Evolutionary conservation across 805 yeast species (phyloP), one percentile per base, ranked within the genome.

Genomic region (Cephaloascus fragrans): DNA sequence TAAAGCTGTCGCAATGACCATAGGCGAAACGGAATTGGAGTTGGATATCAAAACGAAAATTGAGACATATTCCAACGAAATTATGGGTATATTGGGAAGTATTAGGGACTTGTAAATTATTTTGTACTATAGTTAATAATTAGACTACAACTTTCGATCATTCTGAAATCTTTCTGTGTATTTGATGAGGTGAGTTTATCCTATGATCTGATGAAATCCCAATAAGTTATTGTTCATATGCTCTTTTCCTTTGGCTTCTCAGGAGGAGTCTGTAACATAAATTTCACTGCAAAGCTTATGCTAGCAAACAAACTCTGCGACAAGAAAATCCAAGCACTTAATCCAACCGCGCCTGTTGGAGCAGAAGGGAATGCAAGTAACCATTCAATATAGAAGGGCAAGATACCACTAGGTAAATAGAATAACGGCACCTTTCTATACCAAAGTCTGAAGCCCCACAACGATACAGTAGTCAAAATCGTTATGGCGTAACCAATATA

Each of bases 311-410:
- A 67, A 26, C 41, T 46, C 44, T 59, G 61, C 10, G 56, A 52
- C 4, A 69, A 59, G 47, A 66, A 72, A 56, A 73, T 65, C 84
- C 82, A 77, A 4, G 67, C 59, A 4, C 75, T 65, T 35, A 75
- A 67, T 1, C 86, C 83, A 16, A 82, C 64, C 0, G 82, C 70
- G 10, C 87, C 86, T 16, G 59, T 52, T 1, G 73, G 71, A n/a
- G 80, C 71, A 38, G 75, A 72, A 1, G 89, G 87, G 36, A 82
- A 59, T n/a, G 83, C 71, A 37, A 83, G 53, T 2, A 68, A 39
- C 69, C 80, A 73, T 43, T 77, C 76, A 6, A 79, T 52, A 26
- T 59, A 55, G 39, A 59, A 44, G 0, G 93, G 94, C 29, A 83
- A 64, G 17, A 69, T 58, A 1, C 75, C 73, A 14, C 55, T 48